Base-by-base conservation (phyloP, 805 yeast species). In the Allodekkera sacchari region DNA sequence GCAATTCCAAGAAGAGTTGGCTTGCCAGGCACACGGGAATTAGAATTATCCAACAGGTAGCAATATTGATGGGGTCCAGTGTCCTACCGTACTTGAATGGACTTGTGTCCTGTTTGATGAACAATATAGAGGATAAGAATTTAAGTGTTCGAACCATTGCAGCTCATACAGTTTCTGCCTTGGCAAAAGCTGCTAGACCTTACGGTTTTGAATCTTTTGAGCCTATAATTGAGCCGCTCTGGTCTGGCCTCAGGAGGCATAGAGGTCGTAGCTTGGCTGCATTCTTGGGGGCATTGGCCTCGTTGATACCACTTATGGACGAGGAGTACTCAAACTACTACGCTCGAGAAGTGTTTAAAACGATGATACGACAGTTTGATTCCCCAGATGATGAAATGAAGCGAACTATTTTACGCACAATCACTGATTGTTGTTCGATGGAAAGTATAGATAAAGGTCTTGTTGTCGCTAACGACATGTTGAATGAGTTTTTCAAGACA, bases 171-270 rank as follows among this genome's bases (percentile, higher is more conserved):
- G 47, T 88, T 2, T 61, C 88, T 1, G 69, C 78, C 2, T 54
- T 89, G 21, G 96, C 96, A 0, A 88, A 83, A 30, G 77, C 83
- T 6, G 72, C 85, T 4, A 64, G 73, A 15, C 97, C 97, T 0
- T 84, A 81, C 55, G 98, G 97, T 28, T 80, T 83, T 34, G 96
- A 84, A 45, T 74, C 89, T 0, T 88, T 89, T 51, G 94, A 87
- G 44, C 56, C 58, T 1, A 64, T 77, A 0, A 49, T 89, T 22
- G 89, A 83, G 34, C 82, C 85, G 0, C 57, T 84, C 5, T 87
- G 96, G 95, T 56, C 61, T 8, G 96, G 95, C 4, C 68, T 84
- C 16, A 68, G 74, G 28, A 67, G 67, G 24, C 92, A 83, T 40
- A 63, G 95, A 39, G 96, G 96, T 4, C 72, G 74, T 44, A 66